Evolutionary conservation across 192 early-diverging fungal species (phyloP).

Genomic region (Coemansia furcata): DNA sequence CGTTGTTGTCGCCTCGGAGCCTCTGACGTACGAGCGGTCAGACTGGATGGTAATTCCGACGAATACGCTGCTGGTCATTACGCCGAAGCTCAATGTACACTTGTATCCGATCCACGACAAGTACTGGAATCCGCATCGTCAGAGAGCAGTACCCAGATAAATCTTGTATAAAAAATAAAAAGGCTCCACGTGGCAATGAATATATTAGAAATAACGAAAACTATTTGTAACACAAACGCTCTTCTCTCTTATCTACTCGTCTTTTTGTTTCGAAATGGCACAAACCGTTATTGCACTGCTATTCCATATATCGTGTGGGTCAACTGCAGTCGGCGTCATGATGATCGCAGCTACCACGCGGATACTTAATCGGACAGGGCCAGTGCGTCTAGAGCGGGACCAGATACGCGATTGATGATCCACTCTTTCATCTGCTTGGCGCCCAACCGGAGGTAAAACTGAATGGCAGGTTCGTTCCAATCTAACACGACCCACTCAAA

Average conservation of each 20-base stretch:
- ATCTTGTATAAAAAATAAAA: background rate
- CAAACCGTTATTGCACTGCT: background rate
- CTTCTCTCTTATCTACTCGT: background rate
- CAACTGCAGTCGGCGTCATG: conserved; percentile 9
- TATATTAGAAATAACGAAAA: background rate
- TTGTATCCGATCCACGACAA: conserved; percentile 73
- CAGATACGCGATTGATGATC: conserved; percentile 70
- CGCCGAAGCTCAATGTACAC: conserved; percentile 71
- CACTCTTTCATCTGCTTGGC: conserved; percentile 71
- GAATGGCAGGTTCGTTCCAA: conserved; percentile 79
- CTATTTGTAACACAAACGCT: background rate
- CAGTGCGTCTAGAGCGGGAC: conserved; percentile 56
- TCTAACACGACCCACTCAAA: conserved; percentile 85
- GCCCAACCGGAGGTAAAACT: conserved; percentile 73
- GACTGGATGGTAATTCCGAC: conserved; percentile 81
- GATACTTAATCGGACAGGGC: conserved; percentile 14
- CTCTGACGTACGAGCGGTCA: conserved; percentile 75
- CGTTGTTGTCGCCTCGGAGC: conserved; percentile 76
- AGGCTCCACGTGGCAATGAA: background rate
- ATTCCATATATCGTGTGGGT: conserved; percentile 16
- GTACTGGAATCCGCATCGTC: conserved; percentile 51
- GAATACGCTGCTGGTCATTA: conserved; percentile 72
- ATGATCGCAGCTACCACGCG: conserved; percentile 6
- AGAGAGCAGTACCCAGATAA: background rate
- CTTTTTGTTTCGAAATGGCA: background rate